Evolutionary conservation across 257 asterid species (phyloP), one percentile per base, ranked within the genome.

Genomic region (Hygrophila difformis): DNA sequence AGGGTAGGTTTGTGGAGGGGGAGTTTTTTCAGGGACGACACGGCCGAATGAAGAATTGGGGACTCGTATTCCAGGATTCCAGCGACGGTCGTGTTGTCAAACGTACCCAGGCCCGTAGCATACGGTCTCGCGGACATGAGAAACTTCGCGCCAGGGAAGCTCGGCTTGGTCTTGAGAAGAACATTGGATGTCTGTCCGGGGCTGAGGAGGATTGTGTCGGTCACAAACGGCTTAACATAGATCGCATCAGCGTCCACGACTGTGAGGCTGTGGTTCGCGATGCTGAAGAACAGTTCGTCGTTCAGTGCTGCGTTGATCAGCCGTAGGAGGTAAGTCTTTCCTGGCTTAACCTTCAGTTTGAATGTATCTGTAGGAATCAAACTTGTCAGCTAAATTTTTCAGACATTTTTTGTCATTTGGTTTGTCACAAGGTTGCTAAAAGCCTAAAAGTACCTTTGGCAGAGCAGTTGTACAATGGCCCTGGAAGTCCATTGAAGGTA

Each of bases 141-240:
- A 49, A 74, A 77, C 10, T 54, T 52, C 1, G 78, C 64, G 18
- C 67, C 69, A 5, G 93, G 87, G 72, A 2, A 23, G 56, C 24
- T 44, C 53, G 44, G 44, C 31, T 57, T 60, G 3, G 87, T 55
- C 18, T 47, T 69, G 59, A 81, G 66, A 1, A 74, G 76, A 2
- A 81, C 72, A 21, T 77, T 77, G 1, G 84, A 68, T 1, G 93
- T 81, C 37, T 81, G 93, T 44, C 93, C 93, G 0, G 87, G 93
- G 1, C 87, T 57, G 3, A 81, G 54, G 6, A 74, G 72, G 42
- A 74, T 24, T 9, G 53, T 61, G 14, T 57, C 44, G 5, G 79
- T 69, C 52, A 60, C 59, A 50, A 77, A 77, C 5, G 82, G 93
- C 54, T 81, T 81, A 2, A 72, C 76, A 24, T 81, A 77, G 28